These are phyloP conservation scores for Trichophyton equinum DNA, from an alignment of 2,329 filamentous ascomycete species.

Conservation along the genomic window DNA sequence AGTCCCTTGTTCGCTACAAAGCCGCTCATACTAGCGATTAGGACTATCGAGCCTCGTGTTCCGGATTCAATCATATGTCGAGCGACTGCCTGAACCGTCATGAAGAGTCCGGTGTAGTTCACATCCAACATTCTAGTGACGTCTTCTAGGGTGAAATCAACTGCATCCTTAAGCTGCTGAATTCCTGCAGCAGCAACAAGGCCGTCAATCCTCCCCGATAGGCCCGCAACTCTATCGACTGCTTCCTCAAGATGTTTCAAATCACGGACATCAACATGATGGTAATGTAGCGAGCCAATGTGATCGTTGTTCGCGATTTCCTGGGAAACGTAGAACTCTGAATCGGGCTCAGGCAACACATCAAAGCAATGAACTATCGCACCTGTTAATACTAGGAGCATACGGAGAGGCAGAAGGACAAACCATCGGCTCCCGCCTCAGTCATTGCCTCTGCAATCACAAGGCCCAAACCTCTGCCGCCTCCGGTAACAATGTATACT, in stretches of 20 bases:
- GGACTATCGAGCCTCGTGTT: conserved; percentile 33
- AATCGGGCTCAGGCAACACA: conserved; percentile 30
- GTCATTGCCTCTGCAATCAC: conserved; percentile 36
- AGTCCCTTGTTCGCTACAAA: conserved; percentile 39
- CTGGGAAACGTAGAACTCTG: conserved; percentile 29
- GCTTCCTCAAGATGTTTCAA: conserved; percentile 22
- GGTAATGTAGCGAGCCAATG: conserved; percentile 34
- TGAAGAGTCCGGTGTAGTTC: conserved; percentile 40
- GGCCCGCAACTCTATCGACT: conserved; percentile 8
- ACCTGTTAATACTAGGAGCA: background rate
- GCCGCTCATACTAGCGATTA: conserved; percentile 42
- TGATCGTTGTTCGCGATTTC: conserved; percentile 21
- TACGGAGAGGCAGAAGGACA: background rate
- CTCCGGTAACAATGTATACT: conserved; percentile 34
- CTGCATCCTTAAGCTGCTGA: conserved; percentile 31
- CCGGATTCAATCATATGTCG: conserved; percentile 15
- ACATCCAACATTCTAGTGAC: conserved; percentile 35
- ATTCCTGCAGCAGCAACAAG: conserved; percentile 33
- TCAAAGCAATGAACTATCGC: conserved; percentile 38
- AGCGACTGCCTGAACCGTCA: conserved; percentile 36
- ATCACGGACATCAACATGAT: conserved; percentile 37
- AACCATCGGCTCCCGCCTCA: conserved; percentile 38
- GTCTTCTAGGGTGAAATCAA: conserved; percentile 31
- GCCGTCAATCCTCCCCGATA: conserved; percentile 26
- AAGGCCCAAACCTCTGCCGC: conserved; percentile 33